These are phyloP conservation scores for Schizopora paradoxa DNA, from an alignment of 1,284 basidiomycete species.

Conservation along the genomic window DNA sequence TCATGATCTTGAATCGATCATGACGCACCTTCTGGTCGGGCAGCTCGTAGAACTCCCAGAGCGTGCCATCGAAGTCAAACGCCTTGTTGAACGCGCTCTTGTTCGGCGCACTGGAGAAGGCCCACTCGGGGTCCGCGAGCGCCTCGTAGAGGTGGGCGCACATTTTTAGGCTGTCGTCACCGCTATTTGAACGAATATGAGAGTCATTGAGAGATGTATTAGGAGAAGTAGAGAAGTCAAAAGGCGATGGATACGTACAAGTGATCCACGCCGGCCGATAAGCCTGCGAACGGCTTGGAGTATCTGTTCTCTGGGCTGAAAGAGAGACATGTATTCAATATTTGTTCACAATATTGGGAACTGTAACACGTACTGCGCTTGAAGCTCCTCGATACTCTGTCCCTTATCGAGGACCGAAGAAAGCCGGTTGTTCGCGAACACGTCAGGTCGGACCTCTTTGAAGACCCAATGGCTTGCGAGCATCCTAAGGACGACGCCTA, in stretches of 20 bases:
- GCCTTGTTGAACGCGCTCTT: slow-evolving; percentile 29
- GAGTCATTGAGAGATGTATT: not conserved
- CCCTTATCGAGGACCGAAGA: slow-evolving; percentile 26
- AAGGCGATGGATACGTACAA: slow-evolving; percentile 13
- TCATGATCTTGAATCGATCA: slow-evolving; percentile 28
- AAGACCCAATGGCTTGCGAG: slow-evolving; percentile 29
- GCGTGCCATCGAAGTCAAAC: slow-evolving; percentile 20
- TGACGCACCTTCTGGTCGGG: slow-evolving; percentile 29
- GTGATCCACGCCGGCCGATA: slow-evolving; percentile 19
- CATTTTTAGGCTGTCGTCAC: slow-evolving; percentile 28
- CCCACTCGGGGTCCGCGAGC: slow-evolving; percentile 28
- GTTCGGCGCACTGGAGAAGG: slow-evolving; percentile 26
- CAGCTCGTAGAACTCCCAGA: slow-evolving; percentile 28
- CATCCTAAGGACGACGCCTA: slow-evolving; percentile 25
- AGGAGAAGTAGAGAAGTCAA: not conserved
- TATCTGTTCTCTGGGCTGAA: slow-evolving; percentile 22
- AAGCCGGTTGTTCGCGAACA: slow-evolving; percentile 28
- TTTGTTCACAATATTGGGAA: not conserved
- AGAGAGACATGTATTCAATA: not conserved
- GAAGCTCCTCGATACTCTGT: slow-evolving; percentile 22
- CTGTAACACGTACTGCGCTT: slow-evolving; percentile 12
- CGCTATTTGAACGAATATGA: slow-evolving; percentile 13
- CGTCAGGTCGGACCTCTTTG: slow-evolving; percentile 25
- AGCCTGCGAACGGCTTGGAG: slow-evolving; percentile 22
- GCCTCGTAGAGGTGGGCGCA: slow-evolving; percentile 31